Evolutionary conservation across 345 rosid genomes (phyloP).

Genomic region (Sonneratia alba): DNA sequence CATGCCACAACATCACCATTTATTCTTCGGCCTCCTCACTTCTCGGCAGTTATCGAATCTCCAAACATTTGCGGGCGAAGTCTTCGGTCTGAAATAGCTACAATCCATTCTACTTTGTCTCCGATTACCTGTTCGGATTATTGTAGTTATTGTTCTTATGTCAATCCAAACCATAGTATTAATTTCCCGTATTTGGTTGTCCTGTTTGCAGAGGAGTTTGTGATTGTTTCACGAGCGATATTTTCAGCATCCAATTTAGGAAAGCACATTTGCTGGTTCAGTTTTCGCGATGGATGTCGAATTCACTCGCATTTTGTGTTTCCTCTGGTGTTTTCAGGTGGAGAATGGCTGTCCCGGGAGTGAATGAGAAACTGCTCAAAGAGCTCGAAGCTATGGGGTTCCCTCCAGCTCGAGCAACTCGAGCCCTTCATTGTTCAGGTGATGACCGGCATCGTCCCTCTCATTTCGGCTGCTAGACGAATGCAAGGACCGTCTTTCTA

Average conservation of each 20-base stretch:
- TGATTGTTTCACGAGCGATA: not conserved
- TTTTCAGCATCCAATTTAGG: not conserved
- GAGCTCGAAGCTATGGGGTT: constrained; percentile 72
- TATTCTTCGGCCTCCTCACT: not conserved
- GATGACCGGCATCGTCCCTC: not conserved
- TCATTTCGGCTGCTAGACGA: not conserved
- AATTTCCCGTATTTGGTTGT: not conserved
- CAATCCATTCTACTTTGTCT: not conserved
- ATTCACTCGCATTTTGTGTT: not conserved
- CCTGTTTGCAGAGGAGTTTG: no score
- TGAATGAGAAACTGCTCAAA: constrained; percentile 36
- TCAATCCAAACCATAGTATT: not conserved
- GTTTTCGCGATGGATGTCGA: not conserved
- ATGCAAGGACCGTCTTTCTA: not conserved
- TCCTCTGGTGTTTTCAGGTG: not conserved
- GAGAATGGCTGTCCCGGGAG: constrained; percentile 38
- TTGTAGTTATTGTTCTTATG: not conserved
- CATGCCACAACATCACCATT: constrained; percentile 7
- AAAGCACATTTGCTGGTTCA: not conserved
- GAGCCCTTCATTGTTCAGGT: constrained; percentile 71
- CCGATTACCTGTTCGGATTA: not conserved
- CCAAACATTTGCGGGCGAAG: not conserved
- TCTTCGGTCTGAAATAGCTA: not conserved
- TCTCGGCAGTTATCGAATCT: not conserved
- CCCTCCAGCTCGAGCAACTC: constrained; percentile 39